Evolutionary conservation across 768 basidiomycete genomes (phyloP), one percentile per base, ranked within the genome.

Genomic region (Boletales sp.): DNA sequence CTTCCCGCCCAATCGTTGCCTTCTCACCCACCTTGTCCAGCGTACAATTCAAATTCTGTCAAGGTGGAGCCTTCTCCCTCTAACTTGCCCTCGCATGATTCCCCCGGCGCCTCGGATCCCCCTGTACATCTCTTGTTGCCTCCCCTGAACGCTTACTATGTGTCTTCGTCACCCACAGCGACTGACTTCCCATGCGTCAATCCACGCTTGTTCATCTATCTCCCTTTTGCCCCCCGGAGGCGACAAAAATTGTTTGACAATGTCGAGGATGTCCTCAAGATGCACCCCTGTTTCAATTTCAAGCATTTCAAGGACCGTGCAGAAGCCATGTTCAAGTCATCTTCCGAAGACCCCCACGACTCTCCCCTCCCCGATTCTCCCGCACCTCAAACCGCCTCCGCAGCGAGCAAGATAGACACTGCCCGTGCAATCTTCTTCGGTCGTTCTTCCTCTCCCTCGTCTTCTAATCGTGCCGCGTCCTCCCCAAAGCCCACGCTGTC

Each of bases 201-300:
- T 5, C 54, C 71, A 1, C 61, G 66, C 0, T 55, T 79, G 1
- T 57, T 80, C 13, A 49, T 60, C 0, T 62, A 69, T n/a, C 70
- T 80, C 6, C 78, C 78, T 1, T 57, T 72, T 27, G 62, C 72
- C 1, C 63, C 69, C 2, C 61, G 66, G 14, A 60, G 60, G 38
- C 71, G 77, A 17, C 66, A 70, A 12, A 69, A 65, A 19, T 66
- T 76, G 3, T 64, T 72, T 8, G 65, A 68, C 24, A 67, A 69
- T 2, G 64, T 79, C 18, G 69, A 70, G 35, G 72, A 74, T 43
- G 69, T 70, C 1, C 69, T 78, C 65, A 69, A 66, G 51, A 72
- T 78, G 59, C 75, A 74, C 38, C 79, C 79, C 14, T 79, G 69
- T 39, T 73, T 80, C 62, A 78, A 78, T 58, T 69, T 76, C 37